These are phyloP conservation scores for Dipteronia dyeriana DNA, from an alignment of 345 rosid genomes.

Conservation along the genomic window DNA sequence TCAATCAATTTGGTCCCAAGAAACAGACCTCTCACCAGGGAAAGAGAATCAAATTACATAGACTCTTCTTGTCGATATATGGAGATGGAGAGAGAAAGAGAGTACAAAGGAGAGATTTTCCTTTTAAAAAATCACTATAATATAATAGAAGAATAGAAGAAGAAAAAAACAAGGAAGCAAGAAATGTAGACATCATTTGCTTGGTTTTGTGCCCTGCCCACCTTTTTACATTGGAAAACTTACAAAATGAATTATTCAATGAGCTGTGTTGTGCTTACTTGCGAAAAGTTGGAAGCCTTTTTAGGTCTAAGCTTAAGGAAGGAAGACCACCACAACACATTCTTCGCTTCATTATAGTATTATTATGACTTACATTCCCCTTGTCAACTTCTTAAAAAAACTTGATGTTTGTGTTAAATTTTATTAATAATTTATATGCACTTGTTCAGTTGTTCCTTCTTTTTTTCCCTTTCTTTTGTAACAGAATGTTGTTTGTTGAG, in stretches of 20 bases:
- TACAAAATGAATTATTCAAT: conserved; percentile 11
- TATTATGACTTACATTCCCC: neutral
- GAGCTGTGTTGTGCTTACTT: neutral
- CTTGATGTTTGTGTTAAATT: neutral
- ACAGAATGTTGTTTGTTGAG: neutral
- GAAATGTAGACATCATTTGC: conserved; percentile 12
- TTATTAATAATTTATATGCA: too few relatives aligned
- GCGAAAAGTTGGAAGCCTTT: conserved; percentile 27
- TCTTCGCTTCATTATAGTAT: neutral
- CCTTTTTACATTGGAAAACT: conserved; percentile 34
- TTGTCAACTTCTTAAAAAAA: neutral
- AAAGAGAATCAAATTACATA: conserved; percentile 20
- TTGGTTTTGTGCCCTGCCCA: conserved; percentile 23
- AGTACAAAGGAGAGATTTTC: conserved; percentile 35
- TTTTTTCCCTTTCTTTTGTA: too few relatives aligned
- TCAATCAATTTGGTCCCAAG: conserved; percentile 36
- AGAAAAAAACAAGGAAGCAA: neutral
- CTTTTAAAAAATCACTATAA: neutral
- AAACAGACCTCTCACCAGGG: conserved; percentile 32
- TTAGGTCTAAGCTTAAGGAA: neutral
- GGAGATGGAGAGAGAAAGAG: conserved; percentile 6
- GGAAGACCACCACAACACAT: conserved; percentile 6
- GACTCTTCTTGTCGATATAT: conserved; percentile 9
- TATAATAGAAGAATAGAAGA: neutral
- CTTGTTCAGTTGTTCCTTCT: neutral